These are phyloP conservation scores for Meira nashicola DNA, from an alignment of 1,284 basidiomycete genomes.

Conservation along the genomic window DNA sequence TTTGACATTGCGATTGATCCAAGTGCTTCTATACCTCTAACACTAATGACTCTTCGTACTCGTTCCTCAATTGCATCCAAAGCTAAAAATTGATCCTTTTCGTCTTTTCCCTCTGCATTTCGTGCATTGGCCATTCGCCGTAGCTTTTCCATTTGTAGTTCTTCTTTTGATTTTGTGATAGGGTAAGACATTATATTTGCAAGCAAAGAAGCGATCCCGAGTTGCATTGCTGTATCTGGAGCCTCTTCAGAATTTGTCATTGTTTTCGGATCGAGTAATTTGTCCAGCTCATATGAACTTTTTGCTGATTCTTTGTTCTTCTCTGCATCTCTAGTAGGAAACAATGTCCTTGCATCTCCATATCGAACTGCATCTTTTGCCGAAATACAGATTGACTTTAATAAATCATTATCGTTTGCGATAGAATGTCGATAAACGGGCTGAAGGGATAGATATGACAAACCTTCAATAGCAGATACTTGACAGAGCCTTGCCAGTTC, in stretches of 20 bases:
- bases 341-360: not conserved
- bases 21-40: constrained; percentile 28
- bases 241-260: not conserved
- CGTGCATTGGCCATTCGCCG: constrained; percentile 23
- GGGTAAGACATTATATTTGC: constrained; percentile 30
- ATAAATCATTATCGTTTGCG: constrained; percentile 16
- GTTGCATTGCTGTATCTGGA: constrained; percentile 31
- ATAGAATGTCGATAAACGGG: constrained; percentile 23
- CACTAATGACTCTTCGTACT: constrained; percentile 18
- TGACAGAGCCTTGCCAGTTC: not conserved
- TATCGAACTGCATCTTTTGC: not conserved
- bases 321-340: constrained; percentile 19
- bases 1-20: constrained; percentile 14
- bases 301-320: not conserved
- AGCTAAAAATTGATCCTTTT: constrained; percentile 11
- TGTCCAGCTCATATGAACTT: constrained; percentile 4
- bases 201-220: constrained; percentile 31
- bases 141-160: constrained; percentile 35
- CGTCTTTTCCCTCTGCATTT: constrained; percentile 11
- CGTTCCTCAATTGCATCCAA: constrained; percentile 1
- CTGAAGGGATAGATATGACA: constrained; percentile 36
- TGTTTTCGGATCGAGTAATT: constrained; percentile 11
- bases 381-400: constrained; percentile 9
- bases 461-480: constrained; percentile 22
- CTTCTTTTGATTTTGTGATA: constrained; percentile 24